Percentiles rank a stretch among this genome's conserved stretches.
Conservation (phyloP, 2,329 filamentous ascomycete species). For the Pezicula neosporulosa region DNA sequence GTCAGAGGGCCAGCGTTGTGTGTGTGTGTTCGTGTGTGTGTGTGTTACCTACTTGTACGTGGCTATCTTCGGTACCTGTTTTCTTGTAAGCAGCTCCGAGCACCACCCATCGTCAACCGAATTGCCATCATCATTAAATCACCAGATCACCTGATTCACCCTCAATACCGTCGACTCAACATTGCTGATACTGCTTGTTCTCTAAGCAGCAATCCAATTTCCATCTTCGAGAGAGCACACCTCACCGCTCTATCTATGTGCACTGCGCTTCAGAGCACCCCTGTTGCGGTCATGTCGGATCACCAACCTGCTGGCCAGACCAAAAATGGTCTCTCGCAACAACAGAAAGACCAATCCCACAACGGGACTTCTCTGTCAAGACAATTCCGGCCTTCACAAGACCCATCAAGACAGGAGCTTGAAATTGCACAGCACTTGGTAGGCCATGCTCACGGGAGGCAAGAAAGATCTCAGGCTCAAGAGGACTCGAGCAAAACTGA, state of each 20-base stretch:
- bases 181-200: no score
- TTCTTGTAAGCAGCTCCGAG: no score
- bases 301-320: not conserved
- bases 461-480: not conserved
- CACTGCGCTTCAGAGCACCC: not conserved
- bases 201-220: no score
- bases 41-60: no score
- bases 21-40: no score
- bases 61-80: no score
- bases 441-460: not conserved
- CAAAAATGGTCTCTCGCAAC: not conserved
- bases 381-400: not conserved
- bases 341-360: not conserved
- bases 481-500: not conserved
- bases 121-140: no score
- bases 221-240: no score
- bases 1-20: no score
- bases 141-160: no score
- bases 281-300: slow-evolving; percentile 1
- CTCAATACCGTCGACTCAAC: no score
- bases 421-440: not conserved
- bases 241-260: not conserved
- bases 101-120: no score
- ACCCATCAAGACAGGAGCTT: not conserved
- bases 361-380: not conserved